A percentile compares a stretch with the other conserved stretches of the same genome.
phyloP scores from a whole-genome alignment of 805 yeast species.

The Candida yuanshanica region DNA sequence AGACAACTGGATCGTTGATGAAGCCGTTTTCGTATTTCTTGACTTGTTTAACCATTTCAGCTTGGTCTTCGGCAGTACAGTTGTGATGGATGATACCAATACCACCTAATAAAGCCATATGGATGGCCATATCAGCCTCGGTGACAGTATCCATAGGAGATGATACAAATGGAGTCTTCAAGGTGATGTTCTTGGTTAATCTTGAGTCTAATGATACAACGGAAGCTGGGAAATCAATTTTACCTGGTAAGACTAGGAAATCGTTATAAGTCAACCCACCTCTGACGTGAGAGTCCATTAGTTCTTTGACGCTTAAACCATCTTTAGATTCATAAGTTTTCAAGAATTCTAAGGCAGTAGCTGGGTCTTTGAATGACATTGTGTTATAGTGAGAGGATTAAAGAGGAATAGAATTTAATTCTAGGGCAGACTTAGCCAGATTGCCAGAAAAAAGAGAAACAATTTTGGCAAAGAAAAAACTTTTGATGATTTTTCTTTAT shows the following conservation, averaged over 20 bases:
- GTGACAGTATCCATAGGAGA: slow-evolving; percentile 99
- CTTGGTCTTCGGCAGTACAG: slow-evolving; percentile 95
- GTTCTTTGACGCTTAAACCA: slow-evolving; percentile 75
- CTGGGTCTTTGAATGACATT: slow-evolving; percentile 34
- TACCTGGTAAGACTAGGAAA: slow-evolving; percentile 91
- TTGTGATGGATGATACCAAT: slow-evolving; percentile 98
- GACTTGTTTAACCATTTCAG: slow-evolving; percentile 95
- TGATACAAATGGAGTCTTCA: slow-evolving; percentile 92
- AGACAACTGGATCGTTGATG: slow-evolving; percentile 89
- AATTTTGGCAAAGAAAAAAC: background rate
- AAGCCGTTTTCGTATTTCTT: slow-evolving; percentile 97
- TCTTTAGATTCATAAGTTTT: slow-evolving; percentile 65
- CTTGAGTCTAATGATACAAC: slow-evolving; percentile 74
- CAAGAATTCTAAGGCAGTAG: slow-evolving; percentile 66
- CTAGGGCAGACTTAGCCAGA: slow-evolving; percentile 24
- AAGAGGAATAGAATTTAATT: background rate
- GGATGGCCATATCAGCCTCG: slow-evolving; percentile 94
- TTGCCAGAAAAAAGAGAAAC: slow-evolving; percentile 23
- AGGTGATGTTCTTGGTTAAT: slow-evolving; percentile 84
- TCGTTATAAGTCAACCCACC: slow-evolving; percentile 99
- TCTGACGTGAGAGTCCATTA: slow-evolving; percentile 84
- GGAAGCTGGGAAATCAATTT: slow-evolving; percentile 81
- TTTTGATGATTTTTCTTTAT: slow-evolving; percentile 1
- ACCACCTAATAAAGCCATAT: slow-evolving; percentile 98
- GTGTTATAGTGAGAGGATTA: slow-evolving; percentile 1